Evolutionary conservation across 306 rosid genomes (phyloP).

Genomic region (Biancaea sappan): DNA sequence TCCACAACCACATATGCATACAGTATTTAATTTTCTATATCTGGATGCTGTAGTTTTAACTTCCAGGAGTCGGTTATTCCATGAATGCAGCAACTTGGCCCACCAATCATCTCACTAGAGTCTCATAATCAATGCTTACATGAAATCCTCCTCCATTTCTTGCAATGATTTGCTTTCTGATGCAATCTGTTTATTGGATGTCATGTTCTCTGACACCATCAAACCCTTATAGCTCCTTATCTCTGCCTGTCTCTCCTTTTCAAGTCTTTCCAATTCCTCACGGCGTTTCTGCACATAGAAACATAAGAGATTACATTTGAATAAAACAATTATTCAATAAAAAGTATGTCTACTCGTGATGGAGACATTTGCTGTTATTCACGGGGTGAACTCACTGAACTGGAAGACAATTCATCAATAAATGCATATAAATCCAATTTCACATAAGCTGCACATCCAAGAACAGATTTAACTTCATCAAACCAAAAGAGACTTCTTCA

Average conservation of each 20-base stretch:
- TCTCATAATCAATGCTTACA: conserved; percentile 58
- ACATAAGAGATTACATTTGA: not conserved
- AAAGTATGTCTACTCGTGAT: not conserved
- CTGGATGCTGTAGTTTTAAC: conserved; percentile 34
- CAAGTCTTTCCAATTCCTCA: conserved; percentile 87
- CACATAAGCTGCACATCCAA: not conserved
- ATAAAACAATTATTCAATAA: not conserved
- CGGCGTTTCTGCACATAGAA: conserved; percentile 71
- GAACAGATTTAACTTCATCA: conserved; percentile 6
- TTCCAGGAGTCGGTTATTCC: conserved; percentile 36
- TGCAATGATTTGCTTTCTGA: conserved; percentile 84
- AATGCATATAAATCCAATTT: not conserved
- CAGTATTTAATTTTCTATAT: conserved; percentile 33
- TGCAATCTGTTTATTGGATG: conserved; percentile 85
- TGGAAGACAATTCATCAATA: not conserved
- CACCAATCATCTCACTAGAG: conserved; percentile 34
- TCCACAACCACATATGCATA: conserved; percentile 32
- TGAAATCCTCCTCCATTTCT: conserved; percentile 95
- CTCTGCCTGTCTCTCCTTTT: conserved; percentile 87
- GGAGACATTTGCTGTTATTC: not conserved
- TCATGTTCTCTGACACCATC: conserved; percentile 94
- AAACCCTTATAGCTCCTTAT: conserved; percentile 91
- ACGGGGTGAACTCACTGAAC: conserved; percentile 13
- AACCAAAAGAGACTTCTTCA: not conserved
- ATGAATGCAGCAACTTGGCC: conserved; percentile 35